These are phyloP conservation scores for Pleurostoma richardsiae DNA, from an alignment of 2,329 filamentous ascomycete species.

Conservation along the genomic window DNA sequence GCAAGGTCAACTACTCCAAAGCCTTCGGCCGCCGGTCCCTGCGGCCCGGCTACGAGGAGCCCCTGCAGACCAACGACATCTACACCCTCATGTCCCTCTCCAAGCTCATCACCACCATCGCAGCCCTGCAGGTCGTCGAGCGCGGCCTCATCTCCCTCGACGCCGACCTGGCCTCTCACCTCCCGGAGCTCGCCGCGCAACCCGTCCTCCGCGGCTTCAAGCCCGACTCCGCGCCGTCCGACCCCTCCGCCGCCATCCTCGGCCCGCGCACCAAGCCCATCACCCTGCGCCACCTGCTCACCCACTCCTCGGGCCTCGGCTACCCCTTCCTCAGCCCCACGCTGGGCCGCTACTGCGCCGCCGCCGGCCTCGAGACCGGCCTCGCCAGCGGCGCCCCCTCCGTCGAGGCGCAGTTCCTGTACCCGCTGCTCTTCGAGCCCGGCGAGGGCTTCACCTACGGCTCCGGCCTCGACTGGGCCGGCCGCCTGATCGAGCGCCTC, in stretches of 20 bases:
- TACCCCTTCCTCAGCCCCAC: constrained; percentile 30
- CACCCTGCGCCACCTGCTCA: constrained; percentile 40
- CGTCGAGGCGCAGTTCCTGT: constrained; percentile 13
- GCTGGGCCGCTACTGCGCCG: constrained; percentile 6
- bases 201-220: constrained; percentile 36
- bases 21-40: constrained; percentile 8
- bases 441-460: constrained; percentile 22
- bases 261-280: constrained; percentile 24
- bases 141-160: constrained; percentile 26
- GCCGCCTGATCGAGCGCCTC: constrained; percentile 15
- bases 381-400: constrained; percentile 2
- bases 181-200: constrained; percentile 36
- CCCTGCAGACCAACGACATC: constrained; percentile 22
- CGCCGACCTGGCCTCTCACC: constrained; percentile 25
- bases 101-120: constrained; percentile 32
- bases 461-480: constrained; percentile 22
- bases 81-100: constrained; percentile 26
- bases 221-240: constrained; percentile 10
- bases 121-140: constrained; percentile 34
- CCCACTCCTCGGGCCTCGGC: constrained; percentile 36
- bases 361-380: constrained; percentile 1
- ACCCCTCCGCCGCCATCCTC: constrained; percentile 22
- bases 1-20: background rate
- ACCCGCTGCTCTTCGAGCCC: constrained; percentile 22
- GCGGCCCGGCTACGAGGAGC: constrained; percentile 3